These are phyloP conservation scores for Acanthamoeba rhysodes DNA, from an alignment of 208 protist species.

Conservation along the genomic window DNA sequence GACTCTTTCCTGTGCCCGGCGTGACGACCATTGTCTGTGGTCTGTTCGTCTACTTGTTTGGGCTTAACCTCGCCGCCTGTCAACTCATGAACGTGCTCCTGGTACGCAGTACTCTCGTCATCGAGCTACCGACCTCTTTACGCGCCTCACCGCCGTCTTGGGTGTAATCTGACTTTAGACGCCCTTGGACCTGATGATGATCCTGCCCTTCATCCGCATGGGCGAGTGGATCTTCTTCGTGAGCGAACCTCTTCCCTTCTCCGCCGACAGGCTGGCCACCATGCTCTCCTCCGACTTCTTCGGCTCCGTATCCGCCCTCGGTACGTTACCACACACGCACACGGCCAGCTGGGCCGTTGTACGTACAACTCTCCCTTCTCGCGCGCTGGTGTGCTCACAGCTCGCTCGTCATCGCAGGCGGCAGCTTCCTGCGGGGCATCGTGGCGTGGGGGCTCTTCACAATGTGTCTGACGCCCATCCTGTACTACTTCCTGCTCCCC, in stretches of 20 bases:
- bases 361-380: neutral
- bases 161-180: neutral
- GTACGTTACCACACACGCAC: neutral
- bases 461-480: neutral
- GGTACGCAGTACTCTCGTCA: neutral
- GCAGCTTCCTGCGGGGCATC: slow-evolving; percentile 50
- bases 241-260: slow-evolving; percentile 57
- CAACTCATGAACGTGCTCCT: slow-evolving; percentile 68
- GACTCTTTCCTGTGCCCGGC: slow-evolving; percentile 55
- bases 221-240: slow-evolving; percentile 70
- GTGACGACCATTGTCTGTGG: slow-evolving; percentile 55
- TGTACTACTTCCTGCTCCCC: slow-evolving; percentile 33
- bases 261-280: slow-evolving; percentile 59
- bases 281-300: slow-evolving; percentile 46
- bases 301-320: slow-evolving; percentile 5
- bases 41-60: slow-evolving; percentile 57
- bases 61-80: slow-evolving; percentile 65
- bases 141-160: neutral
- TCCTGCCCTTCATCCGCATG: slow-evolving; percentile 73
- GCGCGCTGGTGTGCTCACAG: too few species aligned
- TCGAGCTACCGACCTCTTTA: too few species aligned
- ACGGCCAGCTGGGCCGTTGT: neutral
- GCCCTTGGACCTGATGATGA: slow-evolving; percentile 68
- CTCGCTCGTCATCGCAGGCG: neutral
- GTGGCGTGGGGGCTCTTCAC: slow-evolving; percentile 64